Conservation (phyloP, 2,329 filamentous ascomycete genomes). For the Byssochlamys sp. region DNA sequence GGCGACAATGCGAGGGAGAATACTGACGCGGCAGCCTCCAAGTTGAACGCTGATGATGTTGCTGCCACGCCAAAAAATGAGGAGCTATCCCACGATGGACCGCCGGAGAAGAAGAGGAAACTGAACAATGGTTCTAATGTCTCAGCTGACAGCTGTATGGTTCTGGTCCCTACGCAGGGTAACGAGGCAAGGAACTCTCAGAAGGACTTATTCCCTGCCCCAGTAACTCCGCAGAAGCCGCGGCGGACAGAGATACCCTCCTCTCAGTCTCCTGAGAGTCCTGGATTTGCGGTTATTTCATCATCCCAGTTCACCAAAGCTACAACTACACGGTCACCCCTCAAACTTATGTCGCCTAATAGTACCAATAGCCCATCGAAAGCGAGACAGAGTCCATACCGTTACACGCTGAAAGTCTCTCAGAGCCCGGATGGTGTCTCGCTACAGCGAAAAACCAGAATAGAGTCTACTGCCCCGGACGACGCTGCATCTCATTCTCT, state of each 20-base stretch:
- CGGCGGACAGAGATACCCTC: constrained; percentile 29
- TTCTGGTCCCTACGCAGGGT: background rate
- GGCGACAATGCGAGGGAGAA: constrained; percentile 14
- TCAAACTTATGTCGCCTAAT: constrained; percentile 8
- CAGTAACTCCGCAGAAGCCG: constrained; percentile 26
- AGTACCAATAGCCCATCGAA: constrained; percentile 9
- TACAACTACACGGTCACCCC: constrained; percentile 19
- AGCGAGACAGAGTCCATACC: constrained; percentile 9
- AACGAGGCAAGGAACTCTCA: background rate
- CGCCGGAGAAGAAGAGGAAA: constrained; percentile 13
- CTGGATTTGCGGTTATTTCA: constrained; percentile 27
- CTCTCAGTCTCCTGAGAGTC: constrained; percentile 36
- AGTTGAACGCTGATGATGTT: background rate
- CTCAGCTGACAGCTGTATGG: background rate
- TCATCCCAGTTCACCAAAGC: constrained; percentile 23
- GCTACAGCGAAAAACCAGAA: background rate
- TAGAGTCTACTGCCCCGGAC: background rate
- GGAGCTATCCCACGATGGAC: background rate
- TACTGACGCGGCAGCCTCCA: constrained; percentile 5
- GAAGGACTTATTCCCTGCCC: constrained; percentile 1
- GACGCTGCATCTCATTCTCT: background rate
- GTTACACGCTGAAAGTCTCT: constrained; percentile 1
- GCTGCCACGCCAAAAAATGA: background rate
- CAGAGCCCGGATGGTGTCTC: constrained; percentile 3
- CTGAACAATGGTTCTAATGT: constrained; percentile 4